These are phyloP conservation scores for Tolypocladium cylindrosporum DNA, from an alignment of 2,329 filamentous ascomycete species.

Conservation along the genomic window DNA sequence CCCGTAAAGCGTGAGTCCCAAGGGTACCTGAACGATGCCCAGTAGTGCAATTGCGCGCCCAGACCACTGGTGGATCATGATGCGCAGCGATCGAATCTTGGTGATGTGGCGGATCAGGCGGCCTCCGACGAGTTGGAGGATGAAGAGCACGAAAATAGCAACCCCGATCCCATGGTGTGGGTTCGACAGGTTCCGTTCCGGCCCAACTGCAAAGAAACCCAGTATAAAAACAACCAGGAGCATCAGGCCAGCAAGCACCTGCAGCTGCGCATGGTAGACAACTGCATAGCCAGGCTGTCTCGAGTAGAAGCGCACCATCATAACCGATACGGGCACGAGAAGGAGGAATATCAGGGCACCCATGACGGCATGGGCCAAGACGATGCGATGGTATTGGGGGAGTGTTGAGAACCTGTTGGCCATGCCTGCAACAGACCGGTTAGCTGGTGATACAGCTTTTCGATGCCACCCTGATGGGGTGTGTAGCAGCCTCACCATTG, in stretches of 20 bases:
- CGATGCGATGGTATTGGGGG: slow-evolving; percentile 58
- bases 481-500: slow-evolving; percentile 50
- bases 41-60: slow-evolving; percentile 70
- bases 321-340: slow-evolving; percentile 63
- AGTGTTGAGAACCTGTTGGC: slow-evolving; percentile 66
- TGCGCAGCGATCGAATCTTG: slow-evolving; percentile 37
- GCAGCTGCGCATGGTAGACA: slow-evolving; percentile 63
- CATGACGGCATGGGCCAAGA: slow-evolving; percentile 62
- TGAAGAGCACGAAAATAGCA: slow-evolving; percentile 63
- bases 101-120: slow-evolving; percentile 47
- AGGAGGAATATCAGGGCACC: slow-evolving; percentile 65
- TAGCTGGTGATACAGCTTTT: background rate
- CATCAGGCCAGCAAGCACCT: slow-evolving; percentile 58
- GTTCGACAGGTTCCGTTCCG: slow-evolving; percentile 61
- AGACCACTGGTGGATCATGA: slow-evolving; percentile 77
- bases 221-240: slow-evolving; percentile 63
- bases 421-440: slow-evolving; percentile 50
- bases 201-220: slow-evolving; percentile 71
- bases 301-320: slow-evolving; percentile 62
- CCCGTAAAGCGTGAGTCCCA: slow-evolving; percentile 86
- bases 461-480: background rate
- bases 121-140: slow-evolving; percentile 63
- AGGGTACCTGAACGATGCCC: slow-evolving; percentile 75
- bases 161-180: slow-evolving; percentile 79
- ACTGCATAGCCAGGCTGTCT: slow-evolving; percentile 51